Conservation (phyloP, 108 stramenopile genomes). For the Skeletonema costatum region DNA sequence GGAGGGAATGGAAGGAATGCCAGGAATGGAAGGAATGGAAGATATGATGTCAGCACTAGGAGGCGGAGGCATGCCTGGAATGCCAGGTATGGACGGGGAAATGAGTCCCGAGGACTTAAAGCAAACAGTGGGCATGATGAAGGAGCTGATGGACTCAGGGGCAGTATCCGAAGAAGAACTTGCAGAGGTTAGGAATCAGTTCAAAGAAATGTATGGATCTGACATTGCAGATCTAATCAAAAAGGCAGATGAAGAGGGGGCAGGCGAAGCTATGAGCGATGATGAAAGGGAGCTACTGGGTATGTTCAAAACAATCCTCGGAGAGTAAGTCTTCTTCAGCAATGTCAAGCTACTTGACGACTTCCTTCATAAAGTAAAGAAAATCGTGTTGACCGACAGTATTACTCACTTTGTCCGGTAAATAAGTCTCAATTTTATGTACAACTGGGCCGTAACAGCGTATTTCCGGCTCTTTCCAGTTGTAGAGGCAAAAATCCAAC, state of each 20-base stretch:
- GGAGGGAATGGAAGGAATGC: slow-evolving; percentile 42
- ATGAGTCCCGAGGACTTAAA: slow-evolving; percentile 73
- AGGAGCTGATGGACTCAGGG: slow-evolving; percentile 79
- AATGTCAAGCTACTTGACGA: neutral
- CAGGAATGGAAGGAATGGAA: slow-evolving; percentile 81
- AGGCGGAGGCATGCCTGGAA: slow-evolving; percentile 56
- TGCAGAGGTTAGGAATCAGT: slow-evolving; percentile 65
- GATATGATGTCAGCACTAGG: slow-evolving; percentile 83
- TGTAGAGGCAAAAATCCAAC: too few species aligned
- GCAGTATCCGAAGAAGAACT: slow-evolving; percentile 66
- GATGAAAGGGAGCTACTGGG: slow-evolving; percentile 77
- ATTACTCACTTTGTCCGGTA: too few species aligned
- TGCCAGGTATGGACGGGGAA: slow-evolving; percentile 56
- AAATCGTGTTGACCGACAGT: too few species aligned
- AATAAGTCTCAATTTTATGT: too few species aligned
- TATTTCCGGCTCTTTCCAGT: too few species aligned
- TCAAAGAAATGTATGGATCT: slow-evolving; percentile 76
- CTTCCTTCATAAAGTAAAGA: too few species aligned
- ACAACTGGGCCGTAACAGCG: too few species aligned
- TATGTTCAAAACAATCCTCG: slow-evolving; percentile 79
- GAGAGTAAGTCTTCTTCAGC: slow-evolving; percentile 28
- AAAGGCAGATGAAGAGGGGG: slow-evolving; percentile 57
- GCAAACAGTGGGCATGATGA: slow-evolving; percentile 64
- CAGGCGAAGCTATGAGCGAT: slow-evolving; percentile 38
- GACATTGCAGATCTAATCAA: slow-evolving; percentile 80